Conservation (phyloP, 2,329 filamentous ascomycete species). For the Leptographium flavum region DNA sequence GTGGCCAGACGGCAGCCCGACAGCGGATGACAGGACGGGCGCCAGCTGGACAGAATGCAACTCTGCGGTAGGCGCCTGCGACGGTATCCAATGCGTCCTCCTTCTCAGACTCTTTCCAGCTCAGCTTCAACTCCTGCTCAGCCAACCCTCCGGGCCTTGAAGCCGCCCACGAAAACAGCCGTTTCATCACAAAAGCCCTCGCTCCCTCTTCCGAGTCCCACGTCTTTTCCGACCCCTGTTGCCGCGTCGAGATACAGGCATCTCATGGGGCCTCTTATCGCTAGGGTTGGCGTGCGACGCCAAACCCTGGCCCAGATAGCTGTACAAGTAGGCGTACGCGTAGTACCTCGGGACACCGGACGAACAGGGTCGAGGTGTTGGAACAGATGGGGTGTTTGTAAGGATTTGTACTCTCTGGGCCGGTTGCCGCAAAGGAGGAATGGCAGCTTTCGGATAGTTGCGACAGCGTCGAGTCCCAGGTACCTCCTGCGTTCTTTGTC, state of each 20-base stretch:
- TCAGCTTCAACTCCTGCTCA: no score
- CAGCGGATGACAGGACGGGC: no score
- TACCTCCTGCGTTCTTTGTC: no score
- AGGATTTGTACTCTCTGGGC: no score
- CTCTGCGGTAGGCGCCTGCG: no score
- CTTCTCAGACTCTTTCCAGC: no score
- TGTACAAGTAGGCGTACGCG: neutral
- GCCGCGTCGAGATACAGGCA: neutral
- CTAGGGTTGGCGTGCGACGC: conserved; percentile 3
- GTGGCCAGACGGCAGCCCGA: no score
- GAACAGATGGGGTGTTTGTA: no score
- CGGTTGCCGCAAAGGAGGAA: no score
- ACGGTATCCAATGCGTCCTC: no score
- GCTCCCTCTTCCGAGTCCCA: neutral
- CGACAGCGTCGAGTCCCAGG: no score
- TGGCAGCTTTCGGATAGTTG: neutral
- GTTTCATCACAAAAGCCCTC: neutral
- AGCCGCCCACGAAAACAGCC: neutral
- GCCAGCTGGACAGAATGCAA: neutral
- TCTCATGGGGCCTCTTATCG: neutral
- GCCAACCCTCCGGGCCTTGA: neutral
- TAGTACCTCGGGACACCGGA: conserved; percentile 3
- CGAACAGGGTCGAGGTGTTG: neutral
- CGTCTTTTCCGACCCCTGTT: neutral
- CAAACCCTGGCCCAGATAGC: no score